Conservation (phyloP, 192 early-diverging fungal genomes). For the Backusella tarrabulga region DNA sequence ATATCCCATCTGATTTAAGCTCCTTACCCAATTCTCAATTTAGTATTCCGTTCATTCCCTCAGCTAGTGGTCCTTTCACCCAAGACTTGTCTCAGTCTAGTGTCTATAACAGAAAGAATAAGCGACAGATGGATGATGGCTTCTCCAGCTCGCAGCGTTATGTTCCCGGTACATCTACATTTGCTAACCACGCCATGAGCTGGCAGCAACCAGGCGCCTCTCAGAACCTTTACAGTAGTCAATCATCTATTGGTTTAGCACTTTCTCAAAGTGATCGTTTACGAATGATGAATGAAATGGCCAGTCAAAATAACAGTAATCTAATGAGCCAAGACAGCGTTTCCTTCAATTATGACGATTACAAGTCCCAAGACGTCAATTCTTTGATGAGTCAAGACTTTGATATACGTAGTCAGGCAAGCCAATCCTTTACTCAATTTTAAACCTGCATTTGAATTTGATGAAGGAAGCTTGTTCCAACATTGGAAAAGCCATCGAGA, state of each 20-base stretch:
- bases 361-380: slow-evolving; percentile 58
- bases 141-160: slow-evolving; percentile 17
- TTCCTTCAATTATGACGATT: slow-evolving; percentile 48
- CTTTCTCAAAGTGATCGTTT: slow-evolving; percentile 58
- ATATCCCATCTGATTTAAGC: slow-evolving; percentile 46
- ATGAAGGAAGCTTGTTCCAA: neutral
- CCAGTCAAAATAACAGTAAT: slow-evolving; percentile 30
- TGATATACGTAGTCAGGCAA: slow-evolving; percentile 49
- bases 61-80: slow-evolving; percentile 57
- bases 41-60: slow-evolving; percentile 50
- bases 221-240: slow-evolving; percentile 59
- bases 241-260: slow-evolving; percentile 51
- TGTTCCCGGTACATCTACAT: slow-evolving; percentile 35
- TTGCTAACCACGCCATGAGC: slow-evolving; percentile 32
- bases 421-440: slow-evolving; percentile 57
- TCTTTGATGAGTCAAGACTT: slow-evolving; percentile 58
- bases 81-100: slow-evolving; percentile 60
- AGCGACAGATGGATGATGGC: slow-evolving; percentile 12
- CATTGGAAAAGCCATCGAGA: neutral
- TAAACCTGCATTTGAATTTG: slow-evolving; percentile 18
- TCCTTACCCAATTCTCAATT: slow-evolving; percentile 47
- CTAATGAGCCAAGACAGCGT: slow-evolving; percentile 56
- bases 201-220: slow-evolving; percentile 30
- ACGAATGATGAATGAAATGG: slow-evolving; percentile 45
- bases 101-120: slow-evolving; percentile 49